Evolutionary conservation across 2,329 filamentous ascomycete species (phyloP).

Genomic region (Pseudocercospora fuligena): DNA sequence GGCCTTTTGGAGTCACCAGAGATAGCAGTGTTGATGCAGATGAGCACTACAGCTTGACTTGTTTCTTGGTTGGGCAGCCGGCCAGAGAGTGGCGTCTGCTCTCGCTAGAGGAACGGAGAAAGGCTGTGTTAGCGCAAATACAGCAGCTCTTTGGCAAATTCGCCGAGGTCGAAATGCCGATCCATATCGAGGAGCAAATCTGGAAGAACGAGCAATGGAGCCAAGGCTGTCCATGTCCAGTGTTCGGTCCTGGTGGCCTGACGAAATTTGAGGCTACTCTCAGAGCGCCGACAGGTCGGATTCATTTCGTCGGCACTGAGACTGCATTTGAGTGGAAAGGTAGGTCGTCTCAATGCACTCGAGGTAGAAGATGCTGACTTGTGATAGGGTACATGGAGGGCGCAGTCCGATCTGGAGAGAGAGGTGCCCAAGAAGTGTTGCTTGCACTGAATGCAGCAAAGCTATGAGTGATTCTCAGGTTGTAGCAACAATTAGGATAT

Average conservation of each 20-base stretch:
- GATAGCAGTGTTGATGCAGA: constrained; percentile 47
- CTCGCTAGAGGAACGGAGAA: constrained; percentile 36
- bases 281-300: constrained; percentile 40
- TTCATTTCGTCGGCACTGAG: constrained; percentile 63
- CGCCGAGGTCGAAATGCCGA: constrained; percentile 37
- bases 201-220: constrained; percentile 37
- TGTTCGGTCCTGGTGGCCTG: constrained; percentile 33
- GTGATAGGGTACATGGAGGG: constrained; percentile 61
- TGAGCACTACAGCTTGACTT: constrained; percentile 43
- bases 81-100: constrained; percentile 46
- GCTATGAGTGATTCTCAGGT: constrained; percentile 7
- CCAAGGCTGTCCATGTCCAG: constrained; percentile 38
- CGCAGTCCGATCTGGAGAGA: constrained; percentile 56
- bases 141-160: constrained; percentile 38
- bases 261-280: constrained; percentile 33
- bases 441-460: constrained; percentile 23
- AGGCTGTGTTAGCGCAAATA: constrained; percentile 44
- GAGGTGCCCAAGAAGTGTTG: constrained; percentile 55
- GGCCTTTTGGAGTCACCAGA: constrained; percentile 53
- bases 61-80: constrained; percentile 48
- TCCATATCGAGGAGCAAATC: constrained; percentile 38
- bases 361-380: neutral
- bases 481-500: neutral
- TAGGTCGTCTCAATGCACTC: neutral
- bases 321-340: constrained; percentile 56